These are phyloP conservation scores for Hippophae gyantsensis DNA, from an alignment of 306 rosid genomes.

Conservation along the genomic window DNA sequence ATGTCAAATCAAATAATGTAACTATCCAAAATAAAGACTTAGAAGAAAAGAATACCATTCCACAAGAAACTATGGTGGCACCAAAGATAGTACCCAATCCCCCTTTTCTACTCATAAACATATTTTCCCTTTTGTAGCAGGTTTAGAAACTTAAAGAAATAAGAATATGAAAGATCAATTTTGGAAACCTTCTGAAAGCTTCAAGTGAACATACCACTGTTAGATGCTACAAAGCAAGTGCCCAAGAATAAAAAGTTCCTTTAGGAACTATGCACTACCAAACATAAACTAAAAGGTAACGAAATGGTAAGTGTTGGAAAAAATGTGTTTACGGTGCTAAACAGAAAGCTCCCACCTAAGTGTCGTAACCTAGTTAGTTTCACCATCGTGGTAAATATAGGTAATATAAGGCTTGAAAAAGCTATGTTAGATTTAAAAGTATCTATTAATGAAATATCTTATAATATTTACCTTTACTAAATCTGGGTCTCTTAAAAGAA, in stretches of 20 bases:
- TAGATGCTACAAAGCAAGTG: background rate
- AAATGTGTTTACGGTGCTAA: background rate
- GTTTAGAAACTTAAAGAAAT: background rate
- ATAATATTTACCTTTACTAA: background rate
- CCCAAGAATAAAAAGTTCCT: background rate
- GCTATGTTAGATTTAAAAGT: slow-evolving; percentile 1
- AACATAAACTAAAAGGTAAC: background rate
- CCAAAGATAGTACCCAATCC: background rate
- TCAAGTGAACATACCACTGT: background rate
- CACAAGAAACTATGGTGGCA: too few species aligned
- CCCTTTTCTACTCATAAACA: background rate
- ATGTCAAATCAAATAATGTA: too few species aligned
- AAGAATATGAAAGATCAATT: background rate
- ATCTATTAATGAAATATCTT: background rate
- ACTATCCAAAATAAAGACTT: background rate
- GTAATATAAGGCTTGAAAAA: background rate
- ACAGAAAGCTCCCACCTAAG: background rate
- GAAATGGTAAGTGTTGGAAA: background rate
- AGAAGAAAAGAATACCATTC: too few species aligned
- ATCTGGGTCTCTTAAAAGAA: background rate
- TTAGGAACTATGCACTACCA: background rate
- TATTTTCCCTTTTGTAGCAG: background rate
- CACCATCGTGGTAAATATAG: background rate
- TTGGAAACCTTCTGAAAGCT: background rate
- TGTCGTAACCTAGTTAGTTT: background rate